A percentile compares a stretch with the other conserved stretches of the same genome.
These are phyloP conservation scores for Yamadazyma atmosphaerica DNA, from an alignment of 1,139 yeast genomes.

Conservation along the genomic window DNA sequence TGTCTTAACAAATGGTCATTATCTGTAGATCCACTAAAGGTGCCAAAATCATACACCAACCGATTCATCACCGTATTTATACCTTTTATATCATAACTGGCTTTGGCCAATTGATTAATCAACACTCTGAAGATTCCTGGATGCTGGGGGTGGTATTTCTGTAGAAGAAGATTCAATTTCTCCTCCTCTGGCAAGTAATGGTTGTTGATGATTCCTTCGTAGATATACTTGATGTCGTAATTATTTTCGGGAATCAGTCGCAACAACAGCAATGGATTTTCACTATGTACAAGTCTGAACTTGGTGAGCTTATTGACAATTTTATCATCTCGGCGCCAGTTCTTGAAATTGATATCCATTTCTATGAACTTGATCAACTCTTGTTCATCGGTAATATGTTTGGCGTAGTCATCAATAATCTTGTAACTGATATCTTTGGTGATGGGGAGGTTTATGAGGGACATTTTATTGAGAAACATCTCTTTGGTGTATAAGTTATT, in stretches of 20 bases:
- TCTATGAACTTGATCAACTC: conserved; percentile 37
- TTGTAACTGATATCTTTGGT: conserved; percentile 29
- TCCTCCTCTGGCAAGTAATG: background rate
- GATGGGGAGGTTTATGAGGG: conserved; percentile 34
- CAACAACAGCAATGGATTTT: background rate
- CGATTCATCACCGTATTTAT: conserved; percentile 6
- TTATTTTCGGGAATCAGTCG: conserved; percentile 1
- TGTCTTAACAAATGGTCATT: conserved; percentile 7
- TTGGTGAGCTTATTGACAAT: conserved; percentile 31
- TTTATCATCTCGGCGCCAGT: conserved; percentile 33
- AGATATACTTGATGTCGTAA: conserved; percentile 6
- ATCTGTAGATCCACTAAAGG: conserved; percentile 3
- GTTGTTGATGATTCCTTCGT: conserved; percentile 7
- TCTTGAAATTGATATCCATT: conserved; percentile 26
- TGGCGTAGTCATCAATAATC: conserved; percentile 38
- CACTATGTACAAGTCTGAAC: conserved; percentile 17
- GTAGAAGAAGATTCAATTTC: conserved; percentile 8
- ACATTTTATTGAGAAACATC: conserved; percentile 32
- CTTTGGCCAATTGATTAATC: conserved; percentile 5
- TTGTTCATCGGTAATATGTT: conserved; percentile 24
- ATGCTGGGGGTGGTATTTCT: conserved; percentile 8
- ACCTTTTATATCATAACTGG: conserved; percentile 6
- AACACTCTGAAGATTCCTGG: conserved; percentile 7
- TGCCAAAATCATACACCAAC: conserved; percentile 9
- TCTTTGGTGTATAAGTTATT: conserved; percentile 40